These are phyloP conservation scores for Bipolaris bicolor DNA, from an alignment of 2,329 filamentous ascomycete species.

Conservation along the genomic window DNA sequence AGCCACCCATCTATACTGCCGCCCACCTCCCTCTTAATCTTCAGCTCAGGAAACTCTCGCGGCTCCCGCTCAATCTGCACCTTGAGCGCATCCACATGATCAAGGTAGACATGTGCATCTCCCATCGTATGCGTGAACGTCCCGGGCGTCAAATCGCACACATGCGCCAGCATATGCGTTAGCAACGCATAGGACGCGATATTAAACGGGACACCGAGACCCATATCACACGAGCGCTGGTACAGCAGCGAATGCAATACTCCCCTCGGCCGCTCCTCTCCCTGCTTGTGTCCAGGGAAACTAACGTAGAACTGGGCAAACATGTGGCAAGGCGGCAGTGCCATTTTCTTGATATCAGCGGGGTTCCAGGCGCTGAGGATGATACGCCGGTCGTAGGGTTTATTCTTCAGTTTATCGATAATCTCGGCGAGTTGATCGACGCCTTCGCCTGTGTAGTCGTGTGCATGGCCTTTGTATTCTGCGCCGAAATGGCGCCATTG, in stretches of 20 bases:
- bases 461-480: slow-evolving; percentile 69
- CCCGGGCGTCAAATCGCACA: slow-evolving; percentile 81
- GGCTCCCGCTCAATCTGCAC: slow-evolving; percentile 82
- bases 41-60: slow-evolving; percentile 77
- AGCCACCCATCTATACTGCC: slow-evolving; percentile 90
- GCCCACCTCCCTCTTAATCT: slow-evolving; percentile 70
- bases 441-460: slow-evolving; percentile 86
- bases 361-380: slow-evolving; percentile 96
- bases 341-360: slow-evolving; percentile 83
- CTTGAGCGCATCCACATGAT: slow-evolving; percentile 87
- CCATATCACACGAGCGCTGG: slow-evolving; percentile 95
- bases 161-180: slow-evolving; percentile 93
- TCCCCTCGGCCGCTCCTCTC: slow-evolving; percentile 59
- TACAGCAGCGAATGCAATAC: slow-evolving; percentile 88
- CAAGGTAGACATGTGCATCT: slow-evolving; percentile 94
- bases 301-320: slow-evolving; percentile 96
- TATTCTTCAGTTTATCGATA: slow-evolving; percentile 81
- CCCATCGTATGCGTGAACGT: slow-evolving; percentile 95
- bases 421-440: slow-evolving; percentile 93
- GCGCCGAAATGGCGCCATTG: slow-evolving; percentile 99
- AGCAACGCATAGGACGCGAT: slow-evolving; percentile 93
- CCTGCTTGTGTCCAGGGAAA: slow-evolving; percentile 59
- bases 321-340: slow-evolving; percentile 93
- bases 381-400: slow-evolving; percentile 87
- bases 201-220: slow-evolving; percentile 95